Base-by-base conservation (phyloP, 164 flowering plant genomes). In the Brasenia schreberi region DNA sequence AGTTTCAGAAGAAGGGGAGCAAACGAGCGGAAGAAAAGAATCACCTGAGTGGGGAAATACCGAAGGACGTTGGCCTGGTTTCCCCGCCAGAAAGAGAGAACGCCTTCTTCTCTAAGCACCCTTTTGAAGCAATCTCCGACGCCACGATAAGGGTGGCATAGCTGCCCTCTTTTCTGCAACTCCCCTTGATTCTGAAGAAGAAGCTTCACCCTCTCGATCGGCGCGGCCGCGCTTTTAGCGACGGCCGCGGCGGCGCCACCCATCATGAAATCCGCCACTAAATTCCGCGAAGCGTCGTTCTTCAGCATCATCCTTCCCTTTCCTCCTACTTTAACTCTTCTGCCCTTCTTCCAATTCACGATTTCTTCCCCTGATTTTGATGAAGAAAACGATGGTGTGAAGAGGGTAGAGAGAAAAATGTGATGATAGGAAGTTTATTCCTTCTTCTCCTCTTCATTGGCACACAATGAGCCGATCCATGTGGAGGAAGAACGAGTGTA, bases 31-130 rank as follows among this genome's bases (percentile, higher is more conserved):
- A 27, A 0, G 43, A 62, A 17, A 58, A 43, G 27, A 65, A 19
- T 4, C 67, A 92, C 99, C 97, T 95, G 99, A 63, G 97, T 95
- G 18, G 97, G 99, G 69, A 95, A 88, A 76, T 95, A 92, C 49
- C 97, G 81, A 23, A 95, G 88, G 71, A 88, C 86, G 79, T 89
- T 95, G 63, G 89, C 97, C 78, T 88, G 97, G 70, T 95, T 82
- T 27, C 97, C 99, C 69, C 97, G 87, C 99, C 99, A 95, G 39
- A 89, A 85, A 42, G 99, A 79, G 33, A 83, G 68, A 5, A 84
- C 12, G 62, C 99, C 97, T 67, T 95, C 99, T 63, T 95, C 97
- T 68, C 80, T 87, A 18, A 80, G 74, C 11, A 95, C 80, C 82
- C 92, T 79, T 62, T 33, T 62, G 69, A 90, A 95, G 75, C 94